Base-by-base conservation (phyloP, 495 filamentous ascomycete species). In the Viridothelium virens region DNA sequence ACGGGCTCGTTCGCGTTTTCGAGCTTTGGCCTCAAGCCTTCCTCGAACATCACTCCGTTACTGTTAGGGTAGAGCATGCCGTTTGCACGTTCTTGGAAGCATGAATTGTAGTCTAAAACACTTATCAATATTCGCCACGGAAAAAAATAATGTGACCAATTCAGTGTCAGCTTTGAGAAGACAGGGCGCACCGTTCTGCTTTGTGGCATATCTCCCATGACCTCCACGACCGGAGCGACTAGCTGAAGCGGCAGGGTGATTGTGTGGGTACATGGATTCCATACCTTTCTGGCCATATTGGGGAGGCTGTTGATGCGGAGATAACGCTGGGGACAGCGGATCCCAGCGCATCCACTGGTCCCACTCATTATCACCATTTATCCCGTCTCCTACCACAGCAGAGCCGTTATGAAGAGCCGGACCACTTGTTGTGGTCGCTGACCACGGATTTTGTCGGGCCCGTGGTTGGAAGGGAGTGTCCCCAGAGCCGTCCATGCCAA, bases 321-420 rank as follows among this genome's bases (percentile, higher is more conserved):
- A 59, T 5, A 59, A 18, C 14, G 25, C 53, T 59, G 53, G 53
- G 14, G 53, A 59, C 31, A 59, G n/a, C 14, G 53, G 53, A 59
- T 59, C 53, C 53, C 53, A 59, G 14, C 31, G 53, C 53, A 59
- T 59, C 53, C 53, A 59, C 6, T 59, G 25, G 18, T 59, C 53
- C 53, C 53, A 59, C 18, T 53, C 48, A 59, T 34, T 36, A 10
- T 59, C 53, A 14, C 53, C 31, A 14, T 36, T 36, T 31, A 59
- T 34, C 3, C 53, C 53, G 3, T 36, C 11, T 36, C 53, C 53
- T 36, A 59, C 53, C 3, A 59, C 53, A 34, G 53, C 31, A 9
- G 53, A 36, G 31, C 31, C 53, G 36, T 59, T 33, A 31, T 59
- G 53, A 10, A 59, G 18, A 7, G 36, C 36, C 7, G 53, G 53